Base-by-base conservation (phyloP, 345 rosid species). In the Conringia planisiliqua region DNA sequence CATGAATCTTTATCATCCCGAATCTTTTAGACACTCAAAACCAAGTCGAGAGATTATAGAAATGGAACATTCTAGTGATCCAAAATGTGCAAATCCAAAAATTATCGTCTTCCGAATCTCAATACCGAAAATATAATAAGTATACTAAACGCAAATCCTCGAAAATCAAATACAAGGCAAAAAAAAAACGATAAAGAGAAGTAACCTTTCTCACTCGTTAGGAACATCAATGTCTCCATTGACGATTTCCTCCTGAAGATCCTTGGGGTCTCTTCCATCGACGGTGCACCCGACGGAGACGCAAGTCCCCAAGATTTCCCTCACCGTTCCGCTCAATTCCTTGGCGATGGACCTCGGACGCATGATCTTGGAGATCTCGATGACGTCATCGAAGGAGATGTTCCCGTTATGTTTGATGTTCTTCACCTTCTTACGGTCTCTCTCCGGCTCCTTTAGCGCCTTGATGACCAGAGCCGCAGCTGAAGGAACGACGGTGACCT, bases 251-350 rank as follows among this genome's bases (percentile, higher is more conserved):
- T 82, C 71, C 72, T 86, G 88, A 71, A 86, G 62, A 36, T 81
- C 88, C 71, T 86, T 86, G 0, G 88, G 88, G 35, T 83, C 81
- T 73, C 83, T 84, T 0, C 88, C 88, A 38, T 86, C 88, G 14
- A 86, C 88, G 4, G 85, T 86, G 12, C 90, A 86, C 7, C 90
- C 90, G 4, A 86, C 90, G 5, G 88, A 85, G 20, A 86, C 90
- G 52, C 90, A 86, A 1, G 90, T 86, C 4, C 88, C 90, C 13
- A 86, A 73, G 16, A 86, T 86, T 77, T 85, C 90, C 80, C 82
- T 86, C 47, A 87, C 87, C 4, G 87, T 81, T 2, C 89, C 87
- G 20, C 73, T 74, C 58, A 85, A 64, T 7, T 85, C 91, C 84
- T 85, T 87, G 0, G 89, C 89, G 67, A 87, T 87, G 0, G 87